These are phyloP conservation scores for Salvia sclarea DNA, from an alignment of 305 asterid genomes.

Conservation along the genomic window DNA sequence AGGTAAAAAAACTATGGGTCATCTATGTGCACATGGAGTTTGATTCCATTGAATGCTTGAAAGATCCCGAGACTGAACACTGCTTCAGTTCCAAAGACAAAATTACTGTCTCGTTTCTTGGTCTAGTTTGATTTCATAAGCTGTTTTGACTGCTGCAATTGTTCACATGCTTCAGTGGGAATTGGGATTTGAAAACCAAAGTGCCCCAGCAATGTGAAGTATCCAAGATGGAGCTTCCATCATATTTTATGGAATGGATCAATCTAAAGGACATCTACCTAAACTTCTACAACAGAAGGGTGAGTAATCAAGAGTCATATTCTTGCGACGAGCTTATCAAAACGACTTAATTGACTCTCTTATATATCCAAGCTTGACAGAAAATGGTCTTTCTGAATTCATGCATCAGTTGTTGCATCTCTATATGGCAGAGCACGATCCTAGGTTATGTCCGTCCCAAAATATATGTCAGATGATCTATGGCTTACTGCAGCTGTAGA, in stretches of 20 bases:
- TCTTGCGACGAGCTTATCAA: not conserved
- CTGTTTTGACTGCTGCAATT: constrained; percentile 28
- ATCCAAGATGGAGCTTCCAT: constrained; percentile 65
- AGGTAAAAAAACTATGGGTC: not conserved
- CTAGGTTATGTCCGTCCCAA: not conserved
- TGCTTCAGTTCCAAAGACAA: not conserved
- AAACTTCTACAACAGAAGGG: constrained; percentile 81
- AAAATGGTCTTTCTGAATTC: not conserved
- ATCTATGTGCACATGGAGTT: not conserved
- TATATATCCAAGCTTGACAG: not conserved
- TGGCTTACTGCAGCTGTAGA: not conserved
- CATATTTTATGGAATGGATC: constrained; percentile 92
- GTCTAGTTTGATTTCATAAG: not conserved
- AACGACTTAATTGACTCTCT: not conserved
- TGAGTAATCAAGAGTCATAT: constrained; percentile 33
- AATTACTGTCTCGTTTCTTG: not conserved
- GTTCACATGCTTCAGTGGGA: constrained; percentile 58
- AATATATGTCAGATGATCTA: not conserved
- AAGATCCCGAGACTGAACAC: not conserved
- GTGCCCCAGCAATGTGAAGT: constrained; percentile 85
- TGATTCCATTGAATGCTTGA: not conserved
- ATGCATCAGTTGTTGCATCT: not conserved
- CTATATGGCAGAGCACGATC: not conserved
- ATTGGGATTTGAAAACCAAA: constrained; percentile 95
- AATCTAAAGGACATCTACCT: constrained; percentile 85